Base-by-base conservation (phyloP, 2,329 filamentous ascomycete species). In the Fusarium nygamai region DNA sequence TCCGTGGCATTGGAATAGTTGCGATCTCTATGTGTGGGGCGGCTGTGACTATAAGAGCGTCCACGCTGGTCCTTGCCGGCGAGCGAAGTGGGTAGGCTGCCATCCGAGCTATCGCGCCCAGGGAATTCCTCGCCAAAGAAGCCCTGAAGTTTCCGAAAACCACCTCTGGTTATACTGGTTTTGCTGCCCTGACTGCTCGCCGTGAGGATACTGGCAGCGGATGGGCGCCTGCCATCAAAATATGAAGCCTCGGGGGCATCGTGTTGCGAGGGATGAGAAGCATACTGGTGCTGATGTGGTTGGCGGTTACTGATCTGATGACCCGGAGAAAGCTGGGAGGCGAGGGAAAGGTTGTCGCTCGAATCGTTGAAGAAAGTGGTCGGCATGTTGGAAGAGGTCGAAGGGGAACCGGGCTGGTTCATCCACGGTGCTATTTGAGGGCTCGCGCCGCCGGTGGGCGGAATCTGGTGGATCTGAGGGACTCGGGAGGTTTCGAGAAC, bases 51-150 rank as follows among this genome's bases (percentile, higher is more conserved):
- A 81, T 91, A 91, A 59, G 89, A 91, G 76, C 89, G 89, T 69
- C 88, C 88, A 72, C 91, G 89, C 78, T 89, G 88, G 76, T 92
- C 90, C 81, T 90, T 91, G 76, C 80, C 81, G 67, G 81, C 78
- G 73, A 82, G 79, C 59, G 84, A 86, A 69, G 84, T 84, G 70
- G 86, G 84, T 78, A 93, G 83, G 83, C 90, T 92, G 76, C 89
- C 88, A 67, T 97, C 94, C 61, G 93, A 95, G 73, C 92, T 92
- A 80, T 95, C 92, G 74, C 89, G 87, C 43, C 89, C 90, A 67
- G 91, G 90, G 82, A 93, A 94, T 80, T 98, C 95, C 78, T 98
- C 96, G 53, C 96, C 95, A 83, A 98, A 97, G 81, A 98, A 96
- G 47, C 93, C 94, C 80, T 96, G 94, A 72, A 98, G 87, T 83